Conservation (phyloP, 306 rosid genomes). For the Leucaena leucocephala region DNA sequence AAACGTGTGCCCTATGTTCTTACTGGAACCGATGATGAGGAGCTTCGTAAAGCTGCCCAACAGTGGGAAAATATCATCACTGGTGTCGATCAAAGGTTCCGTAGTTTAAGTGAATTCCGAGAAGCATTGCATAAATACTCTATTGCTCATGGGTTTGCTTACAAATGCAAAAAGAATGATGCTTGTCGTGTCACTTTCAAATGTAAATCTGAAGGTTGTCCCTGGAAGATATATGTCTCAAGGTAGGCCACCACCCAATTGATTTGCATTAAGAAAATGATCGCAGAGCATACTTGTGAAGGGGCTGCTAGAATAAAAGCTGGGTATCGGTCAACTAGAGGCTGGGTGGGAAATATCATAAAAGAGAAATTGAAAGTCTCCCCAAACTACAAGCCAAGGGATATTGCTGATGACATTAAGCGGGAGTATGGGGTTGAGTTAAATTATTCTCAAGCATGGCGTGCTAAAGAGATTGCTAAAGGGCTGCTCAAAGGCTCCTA, state of each 20-base stretch:
- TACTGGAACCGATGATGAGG: too few relatives aligned
- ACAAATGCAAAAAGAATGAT: too few relatives aligned
- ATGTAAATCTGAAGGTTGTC: too few relatives aligned
- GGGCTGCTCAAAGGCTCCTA: slow-evolving; percentile 95
- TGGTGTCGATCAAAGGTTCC: too few relatives aligned
- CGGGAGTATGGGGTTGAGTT: slow-evolving; percentile 92
- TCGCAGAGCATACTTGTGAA: slow-evolving; percentile 76
- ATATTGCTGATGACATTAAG: slow-evolving; percentile 87
- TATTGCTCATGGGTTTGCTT: too few relatives aligned
- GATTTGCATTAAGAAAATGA: slow-evolving; percentile 94
- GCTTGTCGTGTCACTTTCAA: too few relatives aligned
- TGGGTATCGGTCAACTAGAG: slow-evolving; percentile 93
- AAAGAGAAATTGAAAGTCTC: slow-evolving; percentile 91
- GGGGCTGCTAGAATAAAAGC: slow-evolving; percentile 93
- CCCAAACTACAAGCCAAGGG: slow-evolving; percentile 94
- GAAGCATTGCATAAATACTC: too few relatives aligned
- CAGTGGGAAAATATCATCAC: too few relatives aligned
- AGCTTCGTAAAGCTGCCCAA: too few relatives aligned
- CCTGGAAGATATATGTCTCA: slow-evolving; percentile 63
- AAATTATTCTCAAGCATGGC: slow-evolving; percentile 98
- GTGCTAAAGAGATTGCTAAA: slow-evolving; percentile 94
- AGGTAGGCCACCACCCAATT: slow-evolving; percentile 89
- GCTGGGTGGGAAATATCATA: slow-evolving; percentile 97
- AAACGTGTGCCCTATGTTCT: too few relatives aligned
- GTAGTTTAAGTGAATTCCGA: too few relatives aligned